Evolutionary conservation across 345 rosid genomes (phyloP).

Genomic region (Rhodomyrtus tomentosa): DNA sequence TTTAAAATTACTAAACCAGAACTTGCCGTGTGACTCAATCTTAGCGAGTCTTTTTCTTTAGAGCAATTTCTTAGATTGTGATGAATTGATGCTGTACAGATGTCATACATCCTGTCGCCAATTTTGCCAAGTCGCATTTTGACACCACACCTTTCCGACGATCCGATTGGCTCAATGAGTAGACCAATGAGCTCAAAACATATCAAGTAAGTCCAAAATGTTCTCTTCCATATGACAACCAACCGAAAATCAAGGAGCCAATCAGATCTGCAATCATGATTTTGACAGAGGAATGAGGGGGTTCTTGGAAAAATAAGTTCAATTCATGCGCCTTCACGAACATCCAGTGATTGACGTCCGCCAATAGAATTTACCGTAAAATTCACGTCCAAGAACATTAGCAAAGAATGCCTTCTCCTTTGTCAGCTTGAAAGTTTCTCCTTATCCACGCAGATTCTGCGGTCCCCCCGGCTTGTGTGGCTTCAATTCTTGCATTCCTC

Average conservation of each 20-base stretch:
- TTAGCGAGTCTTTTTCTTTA: neutral
- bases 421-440: neutral
- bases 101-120: neutral
- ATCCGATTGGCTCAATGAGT: neutral
- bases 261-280: neutral
- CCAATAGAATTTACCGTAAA: neutral
- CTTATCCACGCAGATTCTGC: constrained; percentile 5
- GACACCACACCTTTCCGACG: neutral
- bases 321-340: neutral
- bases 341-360: neutral
- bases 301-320: neutral
- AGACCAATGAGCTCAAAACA: neutral
- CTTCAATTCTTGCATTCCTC: constrained; percentile 11
- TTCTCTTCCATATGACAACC: neutral
- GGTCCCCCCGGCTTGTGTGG: constrained; percentile 12
- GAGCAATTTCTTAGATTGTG: neutral
- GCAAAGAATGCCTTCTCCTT: neutral
- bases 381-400: neutral
- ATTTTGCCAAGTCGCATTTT: neutral
- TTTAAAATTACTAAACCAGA: neutral
- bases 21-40: neutral
- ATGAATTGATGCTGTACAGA: neutral
- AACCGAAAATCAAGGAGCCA: neutral
- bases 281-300: neutral
- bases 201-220: neutral